Evolutionary conservation across 257 asterid species (phyloP).

Genomic region (Ilex aquifolium): DNA sequence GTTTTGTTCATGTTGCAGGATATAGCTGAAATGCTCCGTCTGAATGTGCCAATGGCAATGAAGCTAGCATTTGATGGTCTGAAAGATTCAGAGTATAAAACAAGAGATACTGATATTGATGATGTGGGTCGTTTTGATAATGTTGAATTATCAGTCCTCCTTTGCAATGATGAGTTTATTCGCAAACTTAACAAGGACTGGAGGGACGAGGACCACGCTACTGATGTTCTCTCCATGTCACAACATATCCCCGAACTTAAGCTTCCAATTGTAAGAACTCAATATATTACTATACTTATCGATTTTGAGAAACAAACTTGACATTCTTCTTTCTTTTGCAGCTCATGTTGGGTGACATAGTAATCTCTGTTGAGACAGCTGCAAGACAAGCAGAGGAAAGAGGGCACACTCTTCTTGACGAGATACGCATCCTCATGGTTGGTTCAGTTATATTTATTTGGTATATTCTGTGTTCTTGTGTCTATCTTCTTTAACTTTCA

Average conservation of each 20-base stretch:
- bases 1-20: conserved; percentile 36
- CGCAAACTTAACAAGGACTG: conserved; percentile 82
- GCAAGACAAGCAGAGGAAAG: conserved; percentile 93
- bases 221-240: conserved; percentile 98
- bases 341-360: conserved; percentile 96
- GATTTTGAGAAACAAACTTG: conserved; percentile 18
- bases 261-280: conserved; percentile 72
- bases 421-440: conserved; percentile 91
- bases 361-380: conserved; percentile 96
- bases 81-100: conserved; percentile 43
- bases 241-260: conserved; percentile 84
- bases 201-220: conserved; percentile 90
- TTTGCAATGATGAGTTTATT: conserved; percentile 87
- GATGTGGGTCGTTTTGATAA: conserved; percentile 75
- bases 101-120: conserved; percentile 57
- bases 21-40: conserved; percentile 85
- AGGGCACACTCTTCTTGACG: conserved; percentile 86
- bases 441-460: conserved; percentile 22
- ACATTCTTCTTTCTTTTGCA: conserved; percentile 33
- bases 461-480: neutral
- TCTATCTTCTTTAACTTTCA: too few species aligned
- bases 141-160: conserved; percentile 82
- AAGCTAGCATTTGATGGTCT: conserved; percentile 71
- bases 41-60: conserved; percentile 94
- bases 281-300: conserved; percentile 5